These are phyloP conservation scores for Dactylella cylindrospora DNA, from an alignment of 2,329 filamentous ascomycete species.

Conservation along the genomic window DNA sequence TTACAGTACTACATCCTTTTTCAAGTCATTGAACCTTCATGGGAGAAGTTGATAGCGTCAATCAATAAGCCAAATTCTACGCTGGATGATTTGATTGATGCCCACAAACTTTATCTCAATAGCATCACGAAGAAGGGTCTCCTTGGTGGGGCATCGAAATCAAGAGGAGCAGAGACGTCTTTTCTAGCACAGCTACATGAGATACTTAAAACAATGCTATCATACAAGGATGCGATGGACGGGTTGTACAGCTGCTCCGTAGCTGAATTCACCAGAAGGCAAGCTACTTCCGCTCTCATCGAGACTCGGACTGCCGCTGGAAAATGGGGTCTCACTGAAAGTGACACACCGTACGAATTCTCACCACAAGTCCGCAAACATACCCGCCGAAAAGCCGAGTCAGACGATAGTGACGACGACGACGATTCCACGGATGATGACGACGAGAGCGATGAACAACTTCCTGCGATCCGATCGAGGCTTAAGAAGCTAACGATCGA, in stretches of 20 bases:
- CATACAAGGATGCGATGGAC: slow-evolving; percentile 89
- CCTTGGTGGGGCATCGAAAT: slow-evolving; percentile 60
- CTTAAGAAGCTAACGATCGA: slow-evolving; percentile 71
- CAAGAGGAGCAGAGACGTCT: slow-evolving; percentile 66
- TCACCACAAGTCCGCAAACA: slow-evolving; percentile 50
- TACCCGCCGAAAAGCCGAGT: slow-evolving; percentile 42
- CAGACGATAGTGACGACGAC: slow-evolving; percentile 17
- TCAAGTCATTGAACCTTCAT: slow-evolving; percentile 94
- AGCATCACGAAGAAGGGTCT: slow-evolving; percentile 95
- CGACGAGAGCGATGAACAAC: slow-evolving; percentile 62
- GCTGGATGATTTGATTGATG: slow-evolving; percentile 89
- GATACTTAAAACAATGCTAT: slow-evolving; percentile 88
- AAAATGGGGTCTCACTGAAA: slow-evolving; percentile 65
- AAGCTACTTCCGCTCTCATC: slow-evolving; percentile 75
- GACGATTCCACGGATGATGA: slow-evolving; percentile 49
- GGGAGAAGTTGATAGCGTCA: slow-evolving; percentile 82
- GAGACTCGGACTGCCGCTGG: slow-evolving; percentile 67
- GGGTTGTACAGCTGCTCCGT: slow-evolving; percentile 93
- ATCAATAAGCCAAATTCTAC: slow-evolving; percentile 84
- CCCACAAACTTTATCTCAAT: slow-evolving; percentile 86
- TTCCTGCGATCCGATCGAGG: slow-evolving; percentile 73
- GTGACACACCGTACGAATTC: slow-evolving; percentile 51
- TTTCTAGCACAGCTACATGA: slow-evolving; percentile 92
- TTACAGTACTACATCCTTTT: slow-evolving; percentile 98
- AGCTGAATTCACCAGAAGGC: slow-evolving; percentile 87